Evolutionary conservation across 2,329 filamentous ascomycete species (phyloP), one percentile per base, ranked within the genome.

Genomic region (Byssochlamys sp.): DNA sequence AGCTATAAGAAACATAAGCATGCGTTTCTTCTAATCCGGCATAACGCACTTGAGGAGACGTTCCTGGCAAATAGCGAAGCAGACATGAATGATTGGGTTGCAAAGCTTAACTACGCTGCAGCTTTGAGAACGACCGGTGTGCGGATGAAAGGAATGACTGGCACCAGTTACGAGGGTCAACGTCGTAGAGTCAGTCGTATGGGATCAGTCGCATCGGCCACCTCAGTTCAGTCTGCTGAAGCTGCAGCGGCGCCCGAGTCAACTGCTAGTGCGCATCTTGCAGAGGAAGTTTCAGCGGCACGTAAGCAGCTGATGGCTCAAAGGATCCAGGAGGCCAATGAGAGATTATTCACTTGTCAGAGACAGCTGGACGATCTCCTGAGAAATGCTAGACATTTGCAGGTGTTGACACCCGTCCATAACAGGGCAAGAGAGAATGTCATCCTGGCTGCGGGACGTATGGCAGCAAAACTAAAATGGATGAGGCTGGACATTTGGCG

Each of bases 1-100:
- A 88, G 82, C 7, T 99, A 99, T 72, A 95, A 87, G 73, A 94
- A 76, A 71, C 94, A 99, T 74, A 99, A 97, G 74, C 85, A 97
- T 71, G 90, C 94, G 0, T 96, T 99, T 67, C 81, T 91, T 12
- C 92, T 96, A 66, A 89, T 96, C 59, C 85, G 90, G 29, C 89
- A 94, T 62, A 88, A 89, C 54, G 89, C 90, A 0, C 78, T 91
- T 45, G 92, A 99, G 67, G 94, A 99, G 69, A 86, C 92, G 0
- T 87, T 99, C 39, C 78, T 97, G 19, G 92, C 94, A 4, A 91
- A 96, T 65, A 90, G 85, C 55, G 94, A 99, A 66, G 79, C 84
- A 1, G 94, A 99, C 66, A 86, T 95, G 81, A 95, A 96, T 66
- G 94, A 99, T 69, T 99, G 94, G 94, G 78, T 99, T 28, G 89